Conservation (phyloP, 176 grass and related monocot species). For the Zoysia pacifica region DNA sequence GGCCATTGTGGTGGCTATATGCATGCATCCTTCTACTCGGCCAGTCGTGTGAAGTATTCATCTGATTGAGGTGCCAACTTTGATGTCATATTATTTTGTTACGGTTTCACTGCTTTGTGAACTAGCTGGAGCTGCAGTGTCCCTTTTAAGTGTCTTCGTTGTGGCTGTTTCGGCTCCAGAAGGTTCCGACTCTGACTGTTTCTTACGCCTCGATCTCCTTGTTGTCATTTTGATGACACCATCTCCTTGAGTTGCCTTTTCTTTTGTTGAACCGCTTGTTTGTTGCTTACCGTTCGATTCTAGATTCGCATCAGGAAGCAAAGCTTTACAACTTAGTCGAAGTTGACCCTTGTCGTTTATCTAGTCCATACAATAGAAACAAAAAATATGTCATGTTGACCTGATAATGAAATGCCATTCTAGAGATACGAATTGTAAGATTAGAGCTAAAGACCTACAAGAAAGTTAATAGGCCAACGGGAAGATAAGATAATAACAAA, state of each 20-base stretch:
- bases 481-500: neutral
- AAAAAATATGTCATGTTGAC: slow-evolving; percentile 11
- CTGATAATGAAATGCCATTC: slow-evolving; percentile 20
- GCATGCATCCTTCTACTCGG: neutral
- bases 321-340: slow-evolving; percentile 75
- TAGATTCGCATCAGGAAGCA: slow-evolving; percentile 65
- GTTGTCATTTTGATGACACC: slow-evolving; percentile 42
- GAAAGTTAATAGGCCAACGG: neutral
- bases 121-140: slow-evolving; percentile 13
- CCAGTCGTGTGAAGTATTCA: neutral
- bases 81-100: slow-evolving; percentile 15
- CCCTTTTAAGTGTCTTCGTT: slow-evolving; percentile 31
- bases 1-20: neutral
- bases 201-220: slow-evolving; percentile 56
- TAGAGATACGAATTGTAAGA: neutral
- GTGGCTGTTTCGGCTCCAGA: slow-evolving; percentile 43
- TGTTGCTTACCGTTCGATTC: slow-evolving; percentile 56
- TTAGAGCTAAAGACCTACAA: slow-evolving; percentile 27
- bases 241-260: slow-evolving; percentile 58
- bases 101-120: slow-evolving; percentile 29
- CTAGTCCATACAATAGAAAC: slow-evolving; percentile 43
- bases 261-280: slow-evolving; percentile 48
- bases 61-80: slow-evolving; percentile 23
- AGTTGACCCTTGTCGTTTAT: slow-evolving; percentile 97
- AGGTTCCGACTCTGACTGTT: slow-evolving; percentile 38